Base-by-base conservation (phyloP, 768 basidiomycete genomes). In the Strobilomyces confusus region DNA sequence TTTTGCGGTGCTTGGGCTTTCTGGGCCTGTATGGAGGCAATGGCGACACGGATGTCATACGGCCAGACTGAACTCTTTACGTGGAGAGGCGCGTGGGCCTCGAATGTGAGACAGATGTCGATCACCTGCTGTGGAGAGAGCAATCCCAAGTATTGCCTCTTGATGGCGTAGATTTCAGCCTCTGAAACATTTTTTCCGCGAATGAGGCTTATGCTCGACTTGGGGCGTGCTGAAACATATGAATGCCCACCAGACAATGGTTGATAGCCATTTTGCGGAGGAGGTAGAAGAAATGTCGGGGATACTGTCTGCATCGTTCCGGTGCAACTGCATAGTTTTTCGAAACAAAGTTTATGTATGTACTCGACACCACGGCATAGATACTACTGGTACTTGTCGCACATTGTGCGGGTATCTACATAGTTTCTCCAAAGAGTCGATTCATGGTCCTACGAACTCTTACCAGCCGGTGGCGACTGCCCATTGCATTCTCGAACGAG, bases 51-150 rank as follows among this genome's bases (percentile, higher is more conserved):
- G 50, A 91, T 75, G 64, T 90, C 84, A 32, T 73, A 69, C 12
- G 88, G 88, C 88, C 88, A 90, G 68, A 90, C 71, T n/a, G 81
- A 72, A 51, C 74, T 75, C 68, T 80, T 84, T 48, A 86, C 65
- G 56, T 84, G 83, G 36, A 77, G 72, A 13, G 87, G 82, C 14
- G 83, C 82, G 73, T 89, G 79, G 9, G 81, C 66, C 61, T 90
- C 86, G 61, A 87, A 83, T 34, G 78, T 76, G 55, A 91, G 75
- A 65, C 86, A 90, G 62, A 91, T 82, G 60, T 89, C 89, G 64
- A 91, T 87, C 63, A 91, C 78, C 70, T 90, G 86, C 42, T 80
- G 77, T 20, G 78, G 80, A 22, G 83, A 78, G 9, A 92, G 76
- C 20, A 88, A 76, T 22, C 77, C 75, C 40, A 92, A 75, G 72